A percentile compares a stretch with the other conserved stretches of the same genome.
phyloP scores from a whole-genome alignment of 75 land plant species.

The Adiantum capillusveneris region DNA sequence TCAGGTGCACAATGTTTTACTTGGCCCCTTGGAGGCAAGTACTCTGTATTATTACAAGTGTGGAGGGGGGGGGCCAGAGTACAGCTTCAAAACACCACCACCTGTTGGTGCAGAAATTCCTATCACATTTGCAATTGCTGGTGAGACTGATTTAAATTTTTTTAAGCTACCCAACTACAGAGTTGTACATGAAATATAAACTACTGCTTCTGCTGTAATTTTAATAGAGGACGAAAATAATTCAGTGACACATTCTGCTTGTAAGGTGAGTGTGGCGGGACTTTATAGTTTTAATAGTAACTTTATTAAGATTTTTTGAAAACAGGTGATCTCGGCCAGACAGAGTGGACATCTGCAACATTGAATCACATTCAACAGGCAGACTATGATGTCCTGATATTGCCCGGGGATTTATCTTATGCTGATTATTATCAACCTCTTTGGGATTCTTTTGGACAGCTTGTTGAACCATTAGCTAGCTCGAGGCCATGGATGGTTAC shows the following conservation, averaged over 20 bases:
- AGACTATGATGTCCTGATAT: conserved; percentile 23
- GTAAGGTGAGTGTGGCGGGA: no score
- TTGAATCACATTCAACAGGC: conserved; percentile 19
- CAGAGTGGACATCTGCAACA: conserved; percentile 27
- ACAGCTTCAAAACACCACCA: conserved; percentile 37
- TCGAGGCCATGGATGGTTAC: conserved; percentile 44
- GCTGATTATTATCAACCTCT: conserved; percentile 32
- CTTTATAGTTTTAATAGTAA: no score
- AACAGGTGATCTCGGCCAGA: conserved; percentile 43
- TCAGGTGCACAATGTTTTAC: conserved; percentile 30
- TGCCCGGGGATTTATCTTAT: conserved; percentile 44
- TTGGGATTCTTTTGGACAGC: conserved; percentile 38
- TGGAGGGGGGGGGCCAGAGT: conserved; percentile 27
- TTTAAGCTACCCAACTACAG: no score
- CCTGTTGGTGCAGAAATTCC: conserved; percentile 26
- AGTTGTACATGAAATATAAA: no score
- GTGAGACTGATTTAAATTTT: no score
- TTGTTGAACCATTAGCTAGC: conserved; percentile 35
- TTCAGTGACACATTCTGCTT: no score
- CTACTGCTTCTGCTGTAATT: no score
- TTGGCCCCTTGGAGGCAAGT: conserved; percentile 29
- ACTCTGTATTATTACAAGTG: conserved; percentile 36
- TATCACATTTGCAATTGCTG: conserved; percentile 28
- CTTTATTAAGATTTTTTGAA: no score
- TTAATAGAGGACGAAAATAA: no score